Percentiles rank a stretch among this genome's conserved stretches.
Evolutionary conservation across 441 rosid species (phyloP).

Genomic region (Adansonia gregorii): DNA sequence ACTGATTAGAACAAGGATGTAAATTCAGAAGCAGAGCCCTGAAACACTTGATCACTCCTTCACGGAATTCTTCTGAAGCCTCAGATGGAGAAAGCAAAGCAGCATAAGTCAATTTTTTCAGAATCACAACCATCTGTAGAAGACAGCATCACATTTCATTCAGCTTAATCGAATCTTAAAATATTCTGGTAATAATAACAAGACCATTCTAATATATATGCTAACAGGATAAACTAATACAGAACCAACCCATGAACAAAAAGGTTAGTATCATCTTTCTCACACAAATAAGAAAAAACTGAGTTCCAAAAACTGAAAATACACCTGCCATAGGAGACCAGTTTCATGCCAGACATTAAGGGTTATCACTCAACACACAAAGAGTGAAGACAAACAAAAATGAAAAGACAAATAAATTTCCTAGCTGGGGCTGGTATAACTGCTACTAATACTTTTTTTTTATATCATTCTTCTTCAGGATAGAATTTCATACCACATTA

Average conservation of each 20-base stretch:
- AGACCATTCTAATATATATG: background rate
- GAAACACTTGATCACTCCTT: conserved; percentile 84
- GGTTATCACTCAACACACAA: background rate
- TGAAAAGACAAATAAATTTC: conserved; percentile 1
- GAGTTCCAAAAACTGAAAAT: background rate
- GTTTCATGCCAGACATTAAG: background rate
- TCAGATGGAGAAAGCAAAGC: conserved; percentile 75
- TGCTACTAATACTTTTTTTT: background rate
- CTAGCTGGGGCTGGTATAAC: background rate
- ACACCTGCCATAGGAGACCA: background rate
- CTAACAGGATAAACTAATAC: background rate
- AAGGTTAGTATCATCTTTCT: conserved; percentile 18
- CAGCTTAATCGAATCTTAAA: background rate
- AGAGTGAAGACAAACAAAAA: conserved; percentile 11
- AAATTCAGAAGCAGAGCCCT: conserved; percentile 63
- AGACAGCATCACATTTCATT: conserved; percentile 23
- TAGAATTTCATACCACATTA: background rate
- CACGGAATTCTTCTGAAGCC: conserved; percentile 93
- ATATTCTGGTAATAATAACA: background rate
- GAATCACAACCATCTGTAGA: conserved; percentile 74
- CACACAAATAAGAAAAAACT: background rate
- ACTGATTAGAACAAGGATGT: conserved; percentile 56
- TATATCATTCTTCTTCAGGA: background rate
- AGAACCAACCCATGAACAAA: background rate
- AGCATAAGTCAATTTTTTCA: conserved; percentile 76